These are phyloP conservation scores for Verruconis gallopava DNA, from an alignment of 2,329 filamentous ascomycete species.

Conservation along the genomic window DNA sequence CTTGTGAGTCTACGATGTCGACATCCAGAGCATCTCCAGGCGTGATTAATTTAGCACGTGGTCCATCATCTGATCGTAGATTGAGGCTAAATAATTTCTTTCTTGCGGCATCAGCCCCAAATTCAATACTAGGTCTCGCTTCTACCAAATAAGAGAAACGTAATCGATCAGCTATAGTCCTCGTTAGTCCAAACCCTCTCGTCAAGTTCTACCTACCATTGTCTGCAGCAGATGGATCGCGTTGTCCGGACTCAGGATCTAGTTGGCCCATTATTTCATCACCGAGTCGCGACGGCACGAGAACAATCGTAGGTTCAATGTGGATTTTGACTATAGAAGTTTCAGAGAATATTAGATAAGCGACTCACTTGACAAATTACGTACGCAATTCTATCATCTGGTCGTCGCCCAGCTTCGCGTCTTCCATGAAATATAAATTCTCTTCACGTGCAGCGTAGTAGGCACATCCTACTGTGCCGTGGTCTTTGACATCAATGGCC, in stretches of 20 bases:
- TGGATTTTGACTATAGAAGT: conserved; percentile 46
- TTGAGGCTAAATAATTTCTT: conserved; percentile 51
- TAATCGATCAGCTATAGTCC: conserved; percentile 29
- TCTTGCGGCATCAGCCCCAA: conserved; percentile 53
- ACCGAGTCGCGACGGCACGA: conserved; percentile 44
- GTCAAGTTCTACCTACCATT: conserved; percentile 17
- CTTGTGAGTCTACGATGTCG: conserved; percentile 27
- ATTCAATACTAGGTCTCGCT: conserved; percentile 57
- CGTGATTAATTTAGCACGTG: conserved; percentile 45
- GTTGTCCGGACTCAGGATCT: conserved; percentile 28
- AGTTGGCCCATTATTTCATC: conserved; percentile 33
- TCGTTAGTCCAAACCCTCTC: background rate
- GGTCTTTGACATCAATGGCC: conserved; percentile 63
- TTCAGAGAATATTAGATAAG: no score
- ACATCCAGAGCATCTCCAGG: conserved; percentile 38
- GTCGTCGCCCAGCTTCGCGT: conserved; percentile 55
- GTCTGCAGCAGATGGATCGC: conserved; percentile 17
- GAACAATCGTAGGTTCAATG: conserved; percentile 47
- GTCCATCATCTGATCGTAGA: conserved; percentile 34
- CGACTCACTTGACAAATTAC: conserved; percentile 15
- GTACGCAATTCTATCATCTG: conserved; percentile 41
- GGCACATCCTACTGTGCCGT: conserved; percentile 64
- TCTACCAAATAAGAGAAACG: conserved; percentile 51
- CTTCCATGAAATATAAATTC: conserved; percentile 62
- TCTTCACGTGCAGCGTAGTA: conserved; percentile 65